Evolutionary conservation across 192 early-diverging fungal species (phyloP).

Genomic region (Linnemannia elongata): DNA sequence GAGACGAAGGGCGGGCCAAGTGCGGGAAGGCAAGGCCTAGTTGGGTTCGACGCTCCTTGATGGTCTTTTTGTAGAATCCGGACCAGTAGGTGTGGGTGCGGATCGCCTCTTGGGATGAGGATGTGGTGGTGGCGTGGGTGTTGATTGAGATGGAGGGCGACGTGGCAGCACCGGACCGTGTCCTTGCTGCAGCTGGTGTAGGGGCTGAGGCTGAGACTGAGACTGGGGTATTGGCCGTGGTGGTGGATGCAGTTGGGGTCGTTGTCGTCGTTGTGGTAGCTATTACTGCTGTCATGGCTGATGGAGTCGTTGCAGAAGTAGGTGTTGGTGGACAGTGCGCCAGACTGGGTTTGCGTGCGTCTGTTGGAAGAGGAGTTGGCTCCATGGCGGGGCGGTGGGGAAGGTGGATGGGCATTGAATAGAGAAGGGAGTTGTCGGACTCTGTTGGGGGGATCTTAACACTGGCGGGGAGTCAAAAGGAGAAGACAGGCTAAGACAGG

Average conservation of each 20-base stretch:
- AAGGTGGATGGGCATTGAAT: background rate
- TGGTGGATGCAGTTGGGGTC: background rate
- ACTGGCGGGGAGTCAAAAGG: background rate
- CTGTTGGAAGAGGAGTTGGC: background rate
- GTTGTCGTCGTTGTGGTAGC: background rate
- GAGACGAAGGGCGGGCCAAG: slow-evolving; percentile 37
- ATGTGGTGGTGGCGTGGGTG: background rate
- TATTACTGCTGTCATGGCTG: background rate
- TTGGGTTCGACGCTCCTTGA: slow-evolving; percentile 77
- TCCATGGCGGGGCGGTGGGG: background rate
- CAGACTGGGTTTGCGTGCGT: background rate
- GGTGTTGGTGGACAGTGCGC: background rate
- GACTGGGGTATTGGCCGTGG: background rate
- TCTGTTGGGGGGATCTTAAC: background rate
- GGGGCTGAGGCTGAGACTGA: background rate
- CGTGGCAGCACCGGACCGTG: background rate
- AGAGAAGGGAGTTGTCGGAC: background rate
- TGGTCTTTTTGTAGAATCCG: slow-evolving; percentile 83
- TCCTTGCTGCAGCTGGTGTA: background rate
- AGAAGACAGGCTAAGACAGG: background rate
- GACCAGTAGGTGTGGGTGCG: slow-evolving; percentile 67
- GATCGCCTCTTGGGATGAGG: slow-evolving; percentile 2
- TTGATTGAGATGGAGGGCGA: slow-evolving; percentile 17
- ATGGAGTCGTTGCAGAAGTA: background rate
- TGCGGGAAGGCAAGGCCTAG: slow-evolving; percentile 73